Evolutionary conservation across 2,329 filamentous ascomycete species (phyloP).

Genomic region (Rhytidhysteron rufulum): DNA sequence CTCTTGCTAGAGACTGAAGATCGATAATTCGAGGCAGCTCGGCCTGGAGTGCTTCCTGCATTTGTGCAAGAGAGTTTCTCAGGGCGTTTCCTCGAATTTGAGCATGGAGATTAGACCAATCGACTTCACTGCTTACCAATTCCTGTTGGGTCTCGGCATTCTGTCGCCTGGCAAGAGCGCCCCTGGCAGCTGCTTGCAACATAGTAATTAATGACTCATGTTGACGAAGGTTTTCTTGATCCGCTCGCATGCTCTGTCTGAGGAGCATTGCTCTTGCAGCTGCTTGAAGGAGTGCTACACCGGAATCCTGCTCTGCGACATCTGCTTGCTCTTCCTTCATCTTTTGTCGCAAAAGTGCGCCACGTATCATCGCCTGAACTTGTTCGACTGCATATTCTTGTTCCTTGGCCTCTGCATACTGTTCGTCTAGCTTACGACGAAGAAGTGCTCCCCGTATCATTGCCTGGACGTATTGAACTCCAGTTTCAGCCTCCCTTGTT

Average conservation of each 20-base stretch:
- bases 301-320: conserved; percentile 44
- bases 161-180: conserved; percentile 35
- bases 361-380: conserved; percentile 57
- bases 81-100: conserved; percentile 38
- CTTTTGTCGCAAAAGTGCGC: conserved; percentile 60
- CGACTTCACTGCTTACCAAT: conserved; percentile 37
- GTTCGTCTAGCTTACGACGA: conserved; percentile 52
- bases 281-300: conserved; percentile 34
- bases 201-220: conserved; percentile 42
- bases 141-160: conserved; percentile 38
- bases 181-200: conserved; percentile 66
- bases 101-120: conserved; percentile 46
- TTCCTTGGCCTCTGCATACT: conserved; percentile 33
- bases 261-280: conserved; percentile 39
- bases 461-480: conserved; percentile 50
- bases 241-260: conserved; percentile 31
- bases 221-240: conserved; percentile 33
- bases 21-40: conserved; percentile 27
- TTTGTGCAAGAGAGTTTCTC: conserved; percentile 25
- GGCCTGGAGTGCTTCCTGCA: conserved; percentile 28
- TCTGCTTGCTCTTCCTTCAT: conserved; percentile 40
- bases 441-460: conserved; percentile 63
- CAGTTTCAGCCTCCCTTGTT: conserved; percentile 60
- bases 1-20: conserved; percentile 42
- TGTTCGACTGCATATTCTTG: conserved; percentile 53